These are phyloP conservation scores for Chlamydomonas sp. DNA, from an alignment of 139 green algal species.

Conservation along the genomic window DNA sequence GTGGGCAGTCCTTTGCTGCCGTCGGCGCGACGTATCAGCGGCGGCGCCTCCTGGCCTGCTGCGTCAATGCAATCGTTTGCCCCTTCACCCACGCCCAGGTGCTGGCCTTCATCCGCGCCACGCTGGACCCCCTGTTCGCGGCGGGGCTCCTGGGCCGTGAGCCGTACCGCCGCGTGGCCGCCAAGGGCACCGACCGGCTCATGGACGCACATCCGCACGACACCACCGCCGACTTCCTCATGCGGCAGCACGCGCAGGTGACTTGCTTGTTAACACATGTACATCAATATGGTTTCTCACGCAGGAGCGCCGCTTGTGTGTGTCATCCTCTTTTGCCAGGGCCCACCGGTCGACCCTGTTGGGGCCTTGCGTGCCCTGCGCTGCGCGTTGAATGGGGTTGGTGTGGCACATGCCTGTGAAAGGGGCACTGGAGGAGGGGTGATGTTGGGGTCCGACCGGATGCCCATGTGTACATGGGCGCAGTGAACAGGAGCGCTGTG, in stretches of 20 bases:
- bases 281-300: background rate
- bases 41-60: background rate
- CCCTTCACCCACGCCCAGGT: background rate
- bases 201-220: conserved; percentile 7
- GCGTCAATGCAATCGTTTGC: background rate
- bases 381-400: background rate
- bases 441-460: too few species aligned
- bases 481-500: too few species aligned
- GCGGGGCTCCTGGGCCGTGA: conserved; percentile 14
- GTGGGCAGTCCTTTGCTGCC: too few species aligned
- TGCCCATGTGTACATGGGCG: too few species aligned
- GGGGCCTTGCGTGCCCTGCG: background rate
- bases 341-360: background rate
- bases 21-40: background rate
- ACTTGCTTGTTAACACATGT: background rate
- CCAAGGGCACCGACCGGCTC: conserved; percentile 21
- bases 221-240: conserved; percentile 9
- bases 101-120: conserved; percentile 18
- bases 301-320: background rate
- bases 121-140: conserved; percentile 27
- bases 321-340: background rate
- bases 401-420: too few species aligned
- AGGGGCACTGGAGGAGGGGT: too few species aligned
- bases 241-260: conserved; percentile 31
- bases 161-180: conserved; percentile 19